Conservation (phyloP, 2,329 filamentous ascomycete genomes). For the Botrytis fabae region DNA sequence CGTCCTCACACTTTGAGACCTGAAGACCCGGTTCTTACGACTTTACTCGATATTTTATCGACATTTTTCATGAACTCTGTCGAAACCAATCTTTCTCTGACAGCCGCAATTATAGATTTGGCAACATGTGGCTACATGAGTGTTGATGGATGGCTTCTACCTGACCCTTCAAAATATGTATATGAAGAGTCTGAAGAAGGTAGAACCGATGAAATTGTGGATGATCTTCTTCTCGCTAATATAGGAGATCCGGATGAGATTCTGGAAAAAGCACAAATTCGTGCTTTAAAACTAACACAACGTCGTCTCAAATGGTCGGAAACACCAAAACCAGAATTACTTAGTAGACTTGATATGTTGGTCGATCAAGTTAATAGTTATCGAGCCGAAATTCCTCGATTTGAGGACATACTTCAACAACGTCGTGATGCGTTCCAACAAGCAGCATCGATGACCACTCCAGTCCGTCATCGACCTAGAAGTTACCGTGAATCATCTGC, state of each 20-base stretch:
- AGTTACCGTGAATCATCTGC: conserved; percentile 47
- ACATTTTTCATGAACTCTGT: conserved; percentile 88
- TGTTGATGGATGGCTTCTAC: conserved; percentile 86
- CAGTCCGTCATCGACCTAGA: conserved; percentile 43
- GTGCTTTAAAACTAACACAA: conserved; percentile 53
- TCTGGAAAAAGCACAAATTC: conserved; percentile 48
- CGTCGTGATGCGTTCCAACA: conserved; percentile 64
- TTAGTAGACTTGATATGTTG: conserved; percentile 59
- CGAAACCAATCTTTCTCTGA: conserved; percentile 86
- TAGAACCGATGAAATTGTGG: conserved; percentile 42
- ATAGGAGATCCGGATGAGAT: conserved; percentile 38
- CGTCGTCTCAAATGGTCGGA: conserved; percentile 55
- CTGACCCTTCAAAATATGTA: conserved; percentile 64
- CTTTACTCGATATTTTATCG: conserved; percentile 68
- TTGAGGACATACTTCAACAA: conserved; percentile 69
- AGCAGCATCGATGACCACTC: conserved; percentile 47
- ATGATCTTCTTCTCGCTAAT: conserved; percentile 28
- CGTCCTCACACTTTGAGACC: conserved; percentile 61
- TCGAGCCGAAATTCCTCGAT: conserved; percentile 65
- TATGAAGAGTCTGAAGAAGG: conserved; percentile 51
- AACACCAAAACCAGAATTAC: conserved; percentile 53
- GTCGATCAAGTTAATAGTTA: conserved; percentile 63
- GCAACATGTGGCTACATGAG: conserved; percentile 82
- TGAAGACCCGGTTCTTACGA: conserved; percentile 63
- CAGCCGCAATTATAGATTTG: conserved; percentile 78